These are phyloP conservation scores for Aureobasidium sp. DNA, from an alignment of 2,329 filamentous ascomycete species.

Conservation along the genomic window DNA sequence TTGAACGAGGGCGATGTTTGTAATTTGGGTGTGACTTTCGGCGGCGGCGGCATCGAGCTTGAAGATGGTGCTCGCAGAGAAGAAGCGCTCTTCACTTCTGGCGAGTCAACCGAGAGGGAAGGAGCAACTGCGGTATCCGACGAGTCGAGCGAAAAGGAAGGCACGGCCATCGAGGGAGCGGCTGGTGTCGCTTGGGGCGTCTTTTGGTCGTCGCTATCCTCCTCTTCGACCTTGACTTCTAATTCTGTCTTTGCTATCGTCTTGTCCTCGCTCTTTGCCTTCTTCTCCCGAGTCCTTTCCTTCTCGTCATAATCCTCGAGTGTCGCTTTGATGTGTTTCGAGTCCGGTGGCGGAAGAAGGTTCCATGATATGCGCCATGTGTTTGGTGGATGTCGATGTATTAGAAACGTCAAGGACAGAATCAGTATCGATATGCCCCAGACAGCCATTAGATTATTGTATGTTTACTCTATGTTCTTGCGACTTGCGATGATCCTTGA, in stretches of 20 bases:
- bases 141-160: conserved; percentile 24
- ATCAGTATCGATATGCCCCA: conserved; percentile 43
- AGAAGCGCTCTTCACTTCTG: conserved; percentile 32
- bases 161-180: conserved; percentile 24
- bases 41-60: conserved; percentile 33
- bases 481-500: not conserved
- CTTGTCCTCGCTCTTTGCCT: not conserved
- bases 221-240: conserved; percentile 2
- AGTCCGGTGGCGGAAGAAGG: conserved; percentile 19
- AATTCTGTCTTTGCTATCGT: not conserved
- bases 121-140: not conserved
- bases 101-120: too few relatives aligned
- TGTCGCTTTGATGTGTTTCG: not conserved
- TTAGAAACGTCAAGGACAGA: conserved; percentile 43
- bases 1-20: too few relatives aligned
- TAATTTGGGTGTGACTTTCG: conserved; percentile 10
- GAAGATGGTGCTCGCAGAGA: conserved; percentile 52
- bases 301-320: not conserved
- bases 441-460: conserved; percentile 43
- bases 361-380: conserved; percentile 38
- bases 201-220: conserved; percentile 22
- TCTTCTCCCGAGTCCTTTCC: not conserved
- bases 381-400: conserved; percentile 43
- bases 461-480: too few relatives aligned
- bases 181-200: conserved; percentile 35